phyloP scores from a whole-genome alignment of 768 basidiomycete genomes.

The Leccinum disarticulatum region DNA sequence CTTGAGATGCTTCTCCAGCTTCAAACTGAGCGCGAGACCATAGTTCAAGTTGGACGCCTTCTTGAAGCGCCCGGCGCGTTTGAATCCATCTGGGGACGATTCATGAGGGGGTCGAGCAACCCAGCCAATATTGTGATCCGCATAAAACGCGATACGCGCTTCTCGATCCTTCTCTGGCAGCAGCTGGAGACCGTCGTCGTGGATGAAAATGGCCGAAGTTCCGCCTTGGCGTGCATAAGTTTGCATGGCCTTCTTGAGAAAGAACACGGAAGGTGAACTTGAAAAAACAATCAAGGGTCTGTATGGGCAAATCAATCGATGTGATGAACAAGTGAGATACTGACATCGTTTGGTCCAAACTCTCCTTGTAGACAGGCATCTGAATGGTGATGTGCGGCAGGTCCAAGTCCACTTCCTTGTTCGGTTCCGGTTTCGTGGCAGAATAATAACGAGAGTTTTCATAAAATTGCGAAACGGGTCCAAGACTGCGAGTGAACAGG shows the following conservation, averaged over 20 bases:
- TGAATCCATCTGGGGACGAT: constrained; percentile 24
- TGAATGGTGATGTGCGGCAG: constrained; percentile 79
- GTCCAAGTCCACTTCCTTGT: constrained; percentile 58
- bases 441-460: constrained; percentile 86
- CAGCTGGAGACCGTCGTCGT: constrained; percentile 61
- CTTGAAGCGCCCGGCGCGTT: constrained; percentile 81
- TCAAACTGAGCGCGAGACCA: constrained; percentile 47
- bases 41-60: constrained; percentile 94
- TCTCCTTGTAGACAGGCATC: constrained; percentile 89
- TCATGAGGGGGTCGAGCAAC: constrained; percentile 55
- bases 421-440: constrained; percentile 58
- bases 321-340: constrained; percentile 23
- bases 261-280: constrained; percentile 69
- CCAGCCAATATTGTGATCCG: constrained; percentile 58
- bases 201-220: constrained; percentile 54
- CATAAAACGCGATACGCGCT: constrained; percentile 52
- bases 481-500: constrained; percentile 46
- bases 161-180: constrained; percentile 47
- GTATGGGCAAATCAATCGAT: neutral
- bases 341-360: constrained; percentile 78
- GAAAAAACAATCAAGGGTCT: neutral
- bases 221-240: constrained; percentile 68
- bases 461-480: constrained; percentile 83
- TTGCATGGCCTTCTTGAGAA: constrained; percentile 60
- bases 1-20: constrained; percentile 36